Base-by-base conservation (phyloP, 352 stramenopile species). In the Aphanomyces invadans region DNA sequence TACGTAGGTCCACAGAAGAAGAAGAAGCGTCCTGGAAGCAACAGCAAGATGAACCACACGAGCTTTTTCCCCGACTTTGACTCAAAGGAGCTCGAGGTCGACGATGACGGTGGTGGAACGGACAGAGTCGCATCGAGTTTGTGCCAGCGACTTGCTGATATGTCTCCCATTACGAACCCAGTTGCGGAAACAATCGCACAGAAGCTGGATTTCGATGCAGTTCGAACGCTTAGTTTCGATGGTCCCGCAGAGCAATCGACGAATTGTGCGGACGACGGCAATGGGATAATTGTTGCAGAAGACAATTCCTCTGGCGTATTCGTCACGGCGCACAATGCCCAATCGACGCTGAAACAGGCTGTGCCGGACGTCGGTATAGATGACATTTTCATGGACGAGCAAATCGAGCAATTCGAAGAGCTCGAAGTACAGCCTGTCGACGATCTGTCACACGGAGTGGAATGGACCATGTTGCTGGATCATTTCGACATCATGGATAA, bases 1-100 rank as follows among this genome's bases (percentile, higher is more conserved):
- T 39, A 1, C 9, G 17, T 54, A 48, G 52, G 11, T 51, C 17
- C 65, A 45, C 36, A 39, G 29, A 63, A 33, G 55, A 57, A 39
- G 56, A 44, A 28, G 46, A 45, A 32, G 60, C 69, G 4, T 23
- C 31, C 10, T 62, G 69, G 39, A 59, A 65, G 7, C 31, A 31
- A 7, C 19, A 45, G 25, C 45, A 67, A 42, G 36, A 15, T 42
- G 7, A 42, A 42, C 36, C 7, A 15, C 62, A 73, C 65, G 10
- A 68, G 68, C 21, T 70, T 75, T 53, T 89, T 92, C 45, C 79
- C 81, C 11, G 70, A 70, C 5, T 89, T 89, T 62, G 77, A 62
- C 21, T 77, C 77, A n/a, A 74, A 84, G 53, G 83, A 92, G 56
- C 74, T 89, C 10, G 42, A 59, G 25, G 32, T 69, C 42, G 4